phyloP scores from a whole-genome alignment of 352 stramenopile species.

The Pythium dissotocum region DNA sequence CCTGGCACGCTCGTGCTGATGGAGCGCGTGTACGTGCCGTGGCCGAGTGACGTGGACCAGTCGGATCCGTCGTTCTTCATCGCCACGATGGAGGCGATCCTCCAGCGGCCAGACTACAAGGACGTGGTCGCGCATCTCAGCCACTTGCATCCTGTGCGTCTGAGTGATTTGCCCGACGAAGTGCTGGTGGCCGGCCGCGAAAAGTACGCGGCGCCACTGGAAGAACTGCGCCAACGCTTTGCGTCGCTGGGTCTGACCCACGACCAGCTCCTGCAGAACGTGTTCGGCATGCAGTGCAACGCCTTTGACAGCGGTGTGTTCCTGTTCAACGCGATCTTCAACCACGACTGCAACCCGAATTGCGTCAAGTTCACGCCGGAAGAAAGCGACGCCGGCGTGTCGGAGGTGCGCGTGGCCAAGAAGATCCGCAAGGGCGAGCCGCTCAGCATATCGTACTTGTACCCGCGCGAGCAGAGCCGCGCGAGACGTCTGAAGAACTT shows the following conservation, averaged over 20 bases:
- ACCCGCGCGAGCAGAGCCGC: constrained; percentile 88
- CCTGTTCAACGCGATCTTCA: constrained; percentile 94
- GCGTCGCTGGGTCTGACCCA: constrained; percentile 43
- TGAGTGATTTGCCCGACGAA: constrained; percentile 62
- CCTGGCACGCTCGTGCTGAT: constrained; percentile 90
- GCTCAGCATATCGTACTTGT: constrained; percentile 94
- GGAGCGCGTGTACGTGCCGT: constrained; percentile 90
- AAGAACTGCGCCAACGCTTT: constrained; percentile 55
- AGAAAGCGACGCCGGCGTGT: constrained; percentile 55
- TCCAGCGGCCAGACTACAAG: constrained; percentile 65
- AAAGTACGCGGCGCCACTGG: constrained; percentile 63
- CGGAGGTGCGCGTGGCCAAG: constrained; percentile 90
- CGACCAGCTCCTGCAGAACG: constrained; percentile 84
- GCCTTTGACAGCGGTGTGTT: constrained; percentile 94
- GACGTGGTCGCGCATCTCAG: constrained; percentile 78
- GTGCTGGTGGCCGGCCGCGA: constrained; percentile 49
- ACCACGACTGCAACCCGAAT: constrained; percentile 94
- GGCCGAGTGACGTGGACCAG: constrained; percentile 84
- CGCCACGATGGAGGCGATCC: constrained; percentile 85
- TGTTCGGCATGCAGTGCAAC: constrained; percentile 94
- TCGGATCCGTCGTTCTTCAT: constrained; percentile 83
- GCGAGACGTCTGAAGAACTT: constrained; percentile 78
- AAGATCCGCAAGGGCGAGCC: constrained; percentile 84
- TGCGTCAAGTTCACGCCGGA: constrained; percentile 93
- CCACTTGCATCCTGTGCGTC: constrained; percentile 84